A percentile compares a stretch with the other conserved stretches of the same genome.
Conservation (phyloP, 2,329 filamentous ascomycete species). For the Beauveria asiatica region DNA sequence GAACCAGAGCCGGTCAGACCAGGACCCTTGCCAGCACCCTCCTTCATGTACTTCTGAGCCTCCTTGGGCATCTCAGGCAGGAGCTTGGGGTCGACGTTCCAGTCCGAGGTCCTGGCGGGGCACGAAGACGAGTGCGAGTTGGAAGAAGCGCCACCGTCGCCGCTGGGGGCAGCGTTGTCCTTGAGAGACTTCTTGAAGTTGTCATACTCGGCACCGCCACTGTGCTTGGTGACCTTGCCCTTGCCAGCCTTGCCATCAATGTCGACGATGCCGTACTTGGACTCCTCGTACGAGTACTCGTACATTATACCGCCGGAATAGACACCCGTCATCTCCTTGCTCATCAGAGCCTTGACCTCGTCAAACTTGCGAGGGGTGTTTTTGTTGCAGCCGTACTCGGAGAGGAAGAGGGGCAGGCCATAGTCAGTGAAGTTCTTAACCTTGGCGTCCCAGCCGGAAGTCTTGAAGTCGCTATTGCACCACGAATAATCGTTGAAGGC, state of each 20-base stretch:
- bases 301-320: conserved; percentile 97
- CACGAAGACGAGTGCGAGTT: conserved; percentile 40
- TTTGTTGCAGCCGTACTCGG: conserved; percentile 84
- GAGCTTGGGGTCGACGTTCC: conserved; percentile 41
- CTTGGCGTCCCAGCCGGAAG: conserved; percentile 79
- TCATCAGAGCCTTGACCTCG: conserved; percentile 75
- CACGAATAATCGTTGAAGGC: conserved; percentile 87
- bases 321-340: conserved; percentile 70
- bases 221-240: conserved; percentile 43
- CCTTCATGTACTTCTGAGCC: conserved; percentile 44
- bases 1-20: conserved; percentile 46
- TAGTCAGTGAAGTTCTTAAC: conserved; percentile 82
- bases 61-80: conserved; percentile 44
- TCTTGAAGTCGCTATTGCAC: conserved; percentile 63
- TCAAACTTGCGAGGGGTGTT: conserved; percentile 69
- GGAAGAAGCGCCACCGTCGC: conserved; percentile 39
- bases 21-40: conserved; percentile 44
- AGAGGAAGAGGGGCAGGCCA: conserved; percentile 85
- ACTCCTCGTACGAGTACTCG: conserved; percentile 78
- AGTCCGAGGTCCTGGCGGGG: conserved; percentile 39
- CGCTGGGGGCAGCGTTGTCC: conserved; percentile 42
- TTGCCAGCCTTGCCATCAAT: conserved; percentile 38
- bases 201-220: conserved; percentile 47
- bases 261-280: conserved; percentile 71
- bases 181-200: conserved; percentile 40